A percentile compares a stretch with the other conserved stretches of the same genome.
These are phyloP conservation scores for Cryptosporidium ryanae DNA, from an alignment of 169 alveolate genomes.

Conservation along the genomic window DNA sequence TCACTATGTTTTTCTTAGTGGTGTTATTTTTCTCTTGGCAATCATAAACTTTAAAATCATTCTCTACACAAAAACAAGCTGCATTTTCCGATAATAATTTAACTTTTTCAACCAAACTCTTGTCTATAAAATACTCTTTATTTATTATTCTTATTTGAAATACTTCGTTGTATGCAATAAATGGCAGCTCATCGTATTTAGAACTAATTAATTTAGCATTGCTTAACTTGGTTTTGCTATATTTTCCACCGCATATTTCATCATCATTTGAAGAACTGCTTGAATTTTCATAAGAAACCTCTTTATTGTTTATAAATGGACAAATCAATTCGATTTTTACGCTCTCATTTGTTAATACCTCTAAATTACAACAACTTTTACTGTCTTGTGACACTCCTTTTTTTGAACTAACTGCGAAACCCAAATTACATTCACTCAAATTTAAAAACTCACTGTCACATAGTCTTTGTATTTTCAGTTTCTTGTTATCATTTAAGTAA, in stretches of 20 bases:
- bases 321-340: background rate
- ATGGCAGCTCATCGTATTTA: slow-evolving; percentile 40
- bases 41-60: too few species aligned
- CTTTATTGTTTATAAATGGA: background rate
- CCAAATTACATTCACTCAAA: background rate
- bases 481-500: background rate
- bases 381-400: background rate
- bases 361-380: background rate
- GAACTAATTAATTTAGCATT: slow-evolving; percentile 11
- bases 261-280: too few species aligned
- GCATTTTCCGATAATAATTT: background rate
- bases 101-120: background rate
- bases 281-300: background rate
- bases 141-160: background rate
- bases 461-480: background rate
- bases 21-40: background rate
- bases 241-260: background rate
- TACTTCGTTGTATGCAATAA: background rate
- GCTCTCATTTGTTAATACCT: background rate
- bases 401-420: background rate
- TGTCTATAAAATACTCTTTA: slow-evolving; percentile 1
- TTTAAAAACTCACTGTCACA: background rate
- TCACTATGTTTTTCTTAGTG: background rate
- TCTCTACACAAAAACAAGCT: too few species aligned
- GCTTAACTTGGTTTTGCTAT: background rate